phyloP scores from a whole-genome alignment of 2,329 filamentous ascomycete species.

The Chrysoporthe deuterocubensis region DNA sequence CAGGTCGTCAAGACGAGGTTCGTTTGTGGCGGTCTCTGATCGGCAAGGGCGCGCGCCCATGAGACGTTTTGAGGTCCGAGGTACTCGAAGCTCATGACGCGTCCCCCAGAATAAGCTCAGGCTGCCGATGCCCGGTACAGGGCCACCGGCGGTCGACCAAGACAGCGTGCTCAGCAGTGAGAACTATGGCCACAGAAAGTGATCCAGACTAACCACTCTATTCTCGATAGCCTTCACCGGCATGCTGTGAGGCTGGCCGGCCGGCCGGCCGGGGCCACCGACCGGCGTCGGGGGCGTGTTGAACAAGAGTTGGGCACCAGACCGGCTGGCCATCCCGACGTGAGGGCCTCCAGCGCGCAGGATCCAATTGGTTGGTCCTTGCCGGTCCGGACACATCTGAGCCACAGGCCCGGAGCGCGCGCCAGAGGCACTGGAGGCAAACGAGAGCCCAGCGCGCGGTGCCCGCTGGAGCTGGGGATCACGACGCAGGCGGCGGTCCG shows the following conservation, averaged over 20 bases:
- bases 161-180: neutral
- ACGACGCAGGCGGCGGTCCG: no score
- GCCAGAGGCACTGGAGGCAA: no score
- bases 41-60: neutral
- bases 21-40: neutral
- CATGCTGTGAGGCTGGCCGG: no score
- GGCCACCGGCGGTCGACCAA: neutral
- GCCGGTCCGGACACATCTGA: no score
- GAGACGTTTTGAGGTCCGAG: neutral
- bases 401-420: no score
- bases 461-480: no score
- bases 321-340: neutral
- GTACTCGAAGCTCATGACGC: neutral
- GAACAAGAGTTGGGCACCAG: neutral
- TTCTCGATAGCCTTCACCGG: neutral
- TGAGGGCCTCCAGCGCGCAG: neutral
- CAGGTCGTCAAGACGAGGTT: no score
- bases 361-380: neutral
- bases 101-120: neutral
- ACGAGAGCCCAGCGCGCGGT: no score
- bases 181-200: neutral
- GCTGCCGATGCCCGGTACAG: neutral
- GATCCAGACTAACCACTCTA: neutral
- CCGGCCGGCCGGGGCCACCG: no score
- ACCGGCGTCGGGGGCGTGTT: no score